phyloP scores from a whole-genome alignment of 2,329 filamentous ascomycete species.

The Emericellopsis atlantica region DNA sequence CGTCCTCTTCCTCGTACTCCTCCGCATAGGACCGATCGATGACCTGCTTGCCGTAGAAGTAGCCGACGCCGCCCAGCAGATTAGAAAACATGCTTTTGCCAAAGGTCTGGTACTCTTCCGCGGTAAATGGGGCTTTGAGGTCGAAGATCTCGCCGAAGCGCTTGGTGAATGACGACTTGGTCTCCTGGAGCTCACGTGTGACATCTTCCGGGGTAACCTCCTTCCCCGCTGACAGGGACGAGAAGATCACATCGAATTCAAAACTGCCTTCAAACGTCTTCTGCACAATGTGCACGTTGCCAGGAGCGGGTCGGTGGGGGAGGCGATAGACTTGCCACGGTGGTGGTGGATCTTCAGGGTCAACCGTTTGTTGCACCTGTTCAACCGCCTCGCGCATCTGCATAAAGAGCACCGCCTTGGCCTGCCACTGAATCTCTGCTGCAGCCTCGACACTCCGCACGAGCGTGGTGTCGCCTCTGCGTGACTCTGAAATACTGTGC shows the following conservation, averaged over 20 bases:
- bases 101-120: slow-evolving; percentile 63
- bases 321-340: slow-evolving; percentile 80
- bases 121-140: slow-evolving; percentile 63
- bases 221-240: slow-evolving; percentile 55
- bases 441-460: slow-evolving; percentile 60
- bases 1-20: slow-evolving; percentile 90
- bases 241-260: slow-evolving; percentile 87
- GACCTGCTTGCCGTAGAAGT: slow-evolving; percentile 80
- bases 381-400: slow-evolving; percentile 38
- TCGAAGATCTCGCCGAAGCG: slow-evolving; percentile 57
- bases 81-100: slow-evolving; percentile 90
- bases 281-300: slow-evolving; percentile 80
- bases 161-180: slow-evolving; percentile 57
- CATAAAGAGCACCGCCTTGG: slow-evolving; percentile 51
- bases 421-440: slow-evolving; percentile 68
- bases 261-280: slow-evolving; percentile 86
- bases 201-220: slow-evolving; percentile 49
- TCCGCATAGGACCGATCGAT: slow-evolving; percentile 85
- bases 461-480: slow-evolving; percentile 63
- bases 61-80: slow-evolving; percentile 84
- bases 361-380: slow-evolving; percentile 33
- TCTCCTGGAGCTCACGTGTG: slow-evolving; percentile 53
- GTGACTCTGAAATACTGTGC: slow-evolving; percentile 52
- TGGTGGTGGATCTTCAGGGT: slow-evolving; percentile 58
- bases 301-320: slow-evolving; percentile 50